Evolutionary conservation across 2,329 filamentous ascomycete genomes (phyloP).

Genomic region (Elsinoe fawcettii): DNA sequence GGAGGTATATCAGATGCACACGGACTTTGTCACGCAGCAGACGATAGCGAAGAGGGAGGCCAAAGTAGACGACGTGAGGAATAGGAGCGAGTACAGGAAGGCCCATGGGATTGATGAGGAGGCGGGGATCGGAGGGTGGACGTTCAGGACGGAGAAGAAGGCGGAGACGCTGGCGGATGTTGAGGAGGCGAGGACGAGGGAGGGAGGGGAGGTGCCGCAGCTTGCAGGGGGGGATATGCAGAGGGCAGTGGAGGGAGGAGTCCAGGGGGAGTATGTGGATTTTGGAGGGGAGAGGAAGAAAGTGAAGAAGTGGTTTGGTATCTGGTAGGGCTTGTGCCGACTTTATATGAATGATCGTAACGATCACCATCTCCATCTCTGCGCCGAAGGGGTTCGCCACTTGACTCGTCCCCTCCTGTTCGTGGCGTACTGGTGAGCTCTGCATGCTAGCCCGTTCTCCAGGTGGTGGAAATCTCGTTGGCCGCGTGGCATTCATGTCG

Average conservation of each 20-base stretch:
- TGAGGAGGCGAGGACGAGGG: slow-evolving; percentile 30
- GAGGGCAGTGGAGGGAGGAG: slow-evolving; percentile 21
- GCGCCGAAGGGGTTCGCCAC: not conserved
- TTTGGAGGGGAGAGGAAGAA: slow-evolving; percentile 36
- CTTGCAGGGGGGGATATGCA: slow-evolving; percentile 17
- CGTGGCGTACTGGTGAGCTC: too few relatives aligned
- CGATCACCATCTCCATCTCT: slow-evolving; percentile 1
- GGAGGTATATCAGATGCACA: slow-evolving; percentile 69
- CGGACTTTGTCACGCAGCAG: slow-evolving; percentile 59
- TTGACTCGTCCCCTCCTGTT: slow-evolving; percentile 26
- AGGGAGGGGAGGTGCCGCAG: slow-evolving; percentile 30
- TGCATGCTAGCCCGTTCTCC: too few relatives aligned
- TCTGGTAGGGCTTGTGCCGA: slow-evolving; percentile 50
- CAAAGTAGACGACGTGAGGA: slow-evolving; percentile 76
- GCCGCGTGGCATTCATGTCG: too few relatives aligned
- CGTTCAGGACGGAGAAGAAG: slow-evolving; percentile 28
- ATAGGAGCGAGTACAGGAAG: slow-evolving; percentile 76
- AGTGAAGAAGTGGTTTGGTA: slow-evolving; percentile 75
- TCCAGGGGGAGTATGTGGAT: slow-evolving; percentile 12
- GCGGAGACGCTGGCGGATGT: slow-evolving; percentile 19
- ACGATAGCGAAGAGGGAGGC: slow-evolving; percentile 64
- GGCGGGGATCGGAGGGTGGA: slow-evolving; percentile 41
- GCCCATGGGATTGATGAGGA: slow-evolving; percentile 69
- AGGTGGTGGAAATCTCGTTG: too few relatives aligned
- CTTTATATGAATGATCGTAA: not conserved